phyloP scores from a whole-genome alignment of 1,139 yeast genomes.

The Nakaseomyces delphensis region DNA sequence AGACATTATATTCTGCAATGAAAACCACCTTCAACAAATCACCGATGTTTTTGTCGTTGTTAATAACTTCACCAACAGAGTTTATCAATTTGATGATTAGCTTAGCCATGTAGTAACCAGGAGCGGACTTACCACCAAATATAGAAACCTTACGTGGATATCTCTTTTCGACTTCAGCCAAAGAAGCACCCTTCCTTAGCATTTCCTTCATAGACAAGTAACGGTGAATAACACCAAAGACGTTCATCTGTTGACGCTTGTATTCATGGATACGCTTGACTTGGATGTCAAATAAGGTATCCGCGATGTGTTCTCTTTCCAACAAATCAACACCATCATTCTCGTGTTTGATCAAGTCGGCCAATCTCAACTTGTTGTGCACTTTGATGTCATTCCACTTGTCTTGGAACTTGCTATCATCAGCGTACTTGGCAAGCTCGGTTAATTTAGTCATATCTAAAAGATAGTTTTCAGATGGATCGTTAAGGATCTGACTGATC shows the following conservation, averaged over 20 bases:
- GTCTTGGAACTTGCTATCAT: constrained; percentile 58
- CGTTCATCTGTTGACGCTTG: constrained; percentile 89
- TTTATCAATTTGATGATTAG: constrained; percentile 78
- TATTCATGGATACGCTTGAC: constrained; percentile 94
- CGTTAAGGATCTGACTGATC: constrained; percentile 54
- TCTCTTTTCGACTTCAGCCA: constrained; percentile 48
- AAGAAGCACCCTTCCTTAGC: constrained; percentile 38
- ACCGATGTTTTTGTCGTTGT: constrained; percentile 65
- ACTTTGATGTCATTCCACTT: constrained; percentile 68
- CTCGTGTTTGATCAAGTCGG: constrained; percentile 57
- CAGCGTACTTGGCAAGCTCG: constrained; percentile 54
- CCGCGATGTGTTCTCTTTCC: constrained; percentile 37
- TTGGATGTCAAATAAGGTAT: constrained; percentile 80
- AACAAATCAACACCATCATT: constrained; percentile 60
- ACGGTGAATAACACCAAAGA: constrained; percentile 80
- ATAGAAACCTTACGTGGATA: constrained; percentile 71
- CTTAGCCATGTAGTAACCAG: constrained; percentile 94
- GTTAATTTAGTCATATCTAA: constrained; percentile 63
- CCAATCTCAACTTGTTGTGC: constrained; percentile 60
- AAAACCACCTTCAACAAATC: constrained; percentile 78
- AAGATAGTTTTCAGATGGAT: constrained; percentile 59
- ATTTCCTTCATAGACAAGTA: constrained; percentile 68
- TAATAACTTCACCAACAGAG: constrained; percentile 71
- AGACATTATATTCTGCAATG: constrained; percentile 86
- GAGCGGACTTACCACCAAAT: constrained; percentile 94